phyloP scores from a whole-genome alignment of 2,329 filamentous ascomycete genomes.

The Ophiostoma sp. region DNA sequence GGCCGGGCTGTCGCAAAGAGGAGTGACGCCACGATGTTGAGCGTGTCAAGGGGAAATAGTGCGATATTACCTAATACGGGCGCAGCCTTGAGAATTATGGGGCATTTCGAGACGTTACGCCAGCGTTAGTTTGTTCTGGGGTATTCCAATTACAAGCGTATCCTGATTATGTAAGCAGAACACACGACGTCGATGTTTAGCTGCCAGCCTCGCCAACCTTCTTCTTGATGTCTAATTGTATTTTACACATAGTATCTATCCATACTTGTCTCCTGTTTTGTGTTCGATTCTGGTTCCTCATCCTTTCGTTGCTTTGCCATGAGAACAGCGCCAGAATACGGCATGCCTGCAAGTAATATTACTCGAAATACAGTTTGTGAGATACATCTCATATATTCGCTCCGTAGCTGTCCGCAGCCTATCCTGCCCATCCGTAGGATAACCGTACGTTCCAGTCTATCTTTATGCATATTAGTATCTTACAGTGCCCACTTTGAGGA shows the following conservation, averaged over 20 bases:
- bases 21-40: not conserved
- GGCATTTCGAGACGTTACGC: not conserved
- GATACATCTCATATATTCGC: too few species aligned
- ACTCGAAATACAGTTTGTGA: too few species aligned
- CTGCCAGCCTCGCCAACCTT: not conserved
- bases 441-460: too few species aligned
- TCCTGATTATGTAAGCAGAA: not conserved
- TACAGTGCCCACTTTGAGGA: not conserved
- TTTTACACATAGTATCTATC: not conserved
- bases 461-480: too few species aligned
- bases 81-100: constrained; percentile 4
- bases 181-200: not conserved
- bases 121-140: not conserved
- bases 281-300: too few species aligned
- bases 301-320: too few species aligned
- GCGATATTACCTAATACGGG: not conserved
- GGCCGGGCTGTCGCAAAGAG: not conserved
- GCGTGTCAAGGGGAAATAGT: constrained; percentile 6
- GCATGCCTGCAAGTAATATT: too few species aligned
- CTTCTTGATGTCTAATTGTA: not conserved
- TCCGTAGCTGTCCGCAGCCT: too few species aligned
- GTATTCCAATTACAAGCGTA: not conserved
- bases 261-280: too few species aligned
- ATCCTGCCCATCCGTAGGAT: too few species aligned
- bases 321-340: too few species aligned